Conservation (phyloP, 2,329 filamentous ascomycete species). For the Pseudodiploospora longispora region DNA sequence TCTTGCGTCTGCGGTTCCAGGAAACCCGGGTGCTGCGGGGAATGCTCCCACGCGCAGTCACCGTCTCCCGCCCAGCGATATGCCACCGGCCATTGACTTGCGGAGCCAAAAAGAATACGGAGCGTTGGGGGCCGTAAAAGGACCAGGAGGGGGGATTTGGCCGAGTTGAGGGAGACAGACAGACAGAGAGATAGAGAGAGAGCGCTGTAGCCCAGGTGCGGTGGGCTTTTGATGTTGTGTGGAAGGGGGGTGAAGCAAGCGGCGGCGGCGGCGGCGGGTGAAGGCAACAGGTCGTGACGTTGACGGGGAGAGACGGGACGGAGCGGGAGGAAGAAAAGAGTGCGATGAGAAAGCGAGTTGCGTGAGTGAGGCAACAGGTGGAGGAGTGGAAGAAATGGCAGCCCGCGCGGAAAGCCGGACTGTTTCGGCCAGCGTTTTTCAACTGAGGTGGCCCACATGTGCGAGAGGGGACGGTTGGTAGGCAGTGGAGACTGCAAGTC, state of each 20-base stretch:
- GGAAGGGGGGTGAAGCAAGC: not conserved
- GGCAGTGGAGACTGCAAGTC: slow-evolving; percentile 1
- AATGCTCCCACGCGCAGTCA: slow-evolving; percentile 51
- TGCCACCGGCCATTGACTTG: slow-evolving; percentile 50
- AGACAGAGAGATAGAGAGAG: not conserved
- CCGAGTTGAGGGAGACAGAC: too few relatives aligned
- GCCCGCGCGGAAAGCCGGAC: not conserved
- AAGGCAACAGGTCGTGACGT: not conserved
- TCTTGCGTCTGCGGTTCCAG: slow-evolving; percentile 10
- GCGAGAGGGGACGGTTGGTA: not conserved
- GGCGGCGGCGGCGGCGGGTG: slow-evolving; percentile 4
- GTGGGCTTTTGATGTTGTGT: not conserved
- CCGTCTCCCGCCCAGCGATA: slow-evolving; percentile 43
- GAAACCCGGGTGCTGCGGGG: slow-evolving; percentile 46
- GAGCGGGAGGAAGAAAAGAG: slow-evolving; percentile 2
- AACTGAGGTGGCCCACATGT: not conserved
- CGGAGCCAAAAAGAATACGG: slow-evolving; percentile 3
- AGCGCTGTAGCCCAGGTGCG: too few relatives aligned
- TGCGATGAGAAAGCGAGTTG: not conserved
- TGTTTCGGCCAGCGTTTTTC: slow-evolving; percentile 1
- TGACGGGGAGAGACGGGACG: slow-evolving; percentile 1
- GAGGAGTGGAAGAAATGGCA: slow-evolving; percentile 3
- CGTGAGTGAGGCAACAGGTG: not conserved
- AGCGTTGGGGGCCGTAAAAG: too few relatives aligned
- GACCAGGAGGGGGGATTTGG: too few relatives aligned